Evolutionary conservation across 1,139 yeast genomes (phyloP).

Genomic region (Diutina sp.): DNA sequence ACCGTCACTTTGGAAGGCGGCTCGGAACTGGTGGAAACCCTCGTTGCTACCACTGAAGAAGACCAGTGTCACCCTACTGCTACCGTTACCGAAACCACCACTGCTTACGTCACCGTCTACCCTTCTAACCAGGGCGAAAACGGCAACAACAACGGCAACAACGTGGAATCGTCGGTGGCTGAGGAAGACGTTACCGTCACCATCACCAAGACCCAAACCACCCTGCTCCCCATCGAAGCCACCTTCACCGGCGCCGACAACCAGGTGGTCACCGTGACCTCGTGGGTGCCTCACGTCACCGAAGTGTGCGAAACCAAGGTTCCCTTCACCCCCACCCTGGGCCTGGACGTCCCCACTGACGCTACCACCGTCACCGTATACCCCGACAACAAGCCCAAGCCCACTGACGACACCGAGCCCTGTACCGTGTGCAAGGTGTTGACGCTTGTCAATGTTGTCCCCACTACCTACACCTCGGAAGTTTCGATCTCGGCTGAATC

Average conservation of each 20-base stretch:
- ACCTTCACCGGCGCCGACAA: background rate
- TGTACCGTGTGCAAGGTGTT: conserved; percentile 1
- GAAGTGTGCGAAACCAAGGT: background rate
- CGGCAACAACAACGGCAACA: background rate
- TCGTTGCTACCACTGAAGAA: background rate
- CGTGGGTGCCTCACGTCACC: conserved; percentile 1
- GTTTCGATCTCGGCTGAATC: background rate
- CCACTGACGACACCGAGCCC: background rate
- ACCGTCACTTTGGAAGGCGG: background rate
- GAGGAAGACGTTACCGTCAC: conserved; percentile 1
- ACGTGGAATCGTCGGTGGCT: background rate
- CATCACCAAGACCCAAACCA: background rate
- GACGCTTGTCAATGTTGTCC: background rate
- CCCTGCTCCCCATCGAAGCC: conserved; percentile 1
- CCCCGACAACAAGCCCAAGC: background rate
- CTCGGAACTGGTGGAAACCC: background rate
- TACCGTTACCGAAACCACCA: background rate
- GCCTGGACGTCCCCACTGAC: background rate
- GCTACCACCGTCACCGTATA: background rate
- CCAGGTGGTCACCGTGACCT: background rate
- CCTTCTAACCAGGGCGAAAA: background rate
- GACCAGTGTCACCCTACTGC: background rate
- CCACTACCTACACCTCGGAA: background rate
- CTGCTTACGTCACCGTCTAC: background rate
- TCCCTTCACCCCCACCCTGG: background rate